These are phyloP conservation scores for Colletotrichum coccodes DNA, from an alignment of 2,329 filamentous ascomycete genomes.

Conservation along the genomic window DNA sequence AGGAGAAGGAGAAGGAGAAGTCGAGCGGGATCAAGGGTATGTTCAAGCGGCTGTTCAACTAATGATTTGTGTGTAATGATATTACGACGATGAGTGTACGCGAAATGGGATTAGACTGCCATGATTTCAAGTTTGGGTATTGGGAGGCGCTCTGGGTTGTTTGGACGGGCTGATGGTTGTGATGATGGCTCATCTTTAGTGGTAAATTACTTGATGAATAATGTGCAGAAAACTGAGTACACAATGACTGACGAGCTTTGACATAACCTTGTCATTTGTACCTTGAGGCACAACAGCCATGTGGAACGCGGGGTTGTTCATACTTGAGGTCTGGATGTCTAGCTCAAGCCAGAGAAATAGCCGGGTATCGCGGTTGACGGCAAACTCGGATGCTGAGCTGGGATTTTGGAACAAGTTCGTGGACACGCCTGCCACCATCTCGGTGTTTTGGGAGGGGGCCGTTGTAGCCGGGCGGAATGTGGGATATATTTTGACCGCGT, in stretches of 20 bases:
- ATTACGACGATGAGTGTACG: slow-evolving; percentile 40
- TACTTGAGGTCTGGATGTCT: background rate
- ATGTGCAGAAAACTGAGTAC: slow-evolving; percentile 10
- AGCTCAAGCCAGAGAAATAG: background rate
- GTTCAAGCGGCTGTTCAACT: slow-evolving; percentile 51
- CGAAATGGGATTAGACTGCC: slow-evolving; percentile 1
- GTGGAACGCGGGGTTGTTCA: no score
- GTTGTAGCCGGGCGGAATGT: background rate
- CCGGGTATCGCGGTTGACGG: background rate
- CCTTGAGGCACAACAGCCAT: background rate
- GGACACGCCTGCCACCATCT: no score
- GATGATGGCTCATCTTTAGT: background rate
- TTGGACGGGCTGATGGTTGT: background rate
- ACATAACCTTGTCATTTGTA: no score
- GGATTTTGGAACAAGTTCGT: no score
- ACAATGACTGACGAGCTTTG: background rate
- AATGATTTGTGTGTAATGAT: slow-evolving; percentile 27
- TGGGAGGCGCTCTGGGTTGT: background rate
- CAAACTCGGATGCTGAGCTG: background rate
- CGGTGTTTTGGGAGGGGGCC: no score
- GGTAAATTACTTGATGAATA: slow-evolving; percentile 10
- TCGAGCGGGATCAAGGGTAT: slow-evolving; percentile 44
- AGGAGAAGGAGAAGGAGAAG: slow-evolving; percentile 40
- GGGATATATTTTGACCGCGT: background rate
- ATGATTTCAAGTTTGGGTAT: background rate